phyloP scores from a whole-genome alignment of 345 rosid species.

The Brassica rapa region DNA sequence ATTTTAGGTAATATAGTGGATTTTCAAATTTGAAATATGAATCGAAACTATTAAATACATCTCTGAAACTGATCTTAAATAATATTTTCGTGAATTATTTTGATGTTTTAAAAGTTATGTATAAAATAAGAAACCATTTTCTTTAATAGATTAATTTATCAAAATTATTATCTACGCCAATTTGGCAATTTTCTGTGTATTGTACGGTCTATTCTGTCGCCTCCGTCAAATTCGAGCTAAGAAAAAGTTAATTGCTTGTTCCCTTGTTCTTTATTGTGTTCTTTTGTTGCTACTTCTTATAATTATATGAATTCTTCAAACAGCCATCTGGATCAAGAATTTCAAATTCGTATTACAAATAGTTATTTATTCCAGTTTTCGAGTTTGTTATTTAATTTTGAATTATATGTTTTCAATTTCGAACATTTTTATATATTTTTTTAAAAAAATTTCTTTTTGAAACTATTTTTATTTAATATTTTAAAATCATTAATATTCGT shows the following conservation, averaged over 20 bases:
- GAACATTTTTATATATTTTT: too few species aligned
- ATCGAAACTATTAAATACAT: background rate
- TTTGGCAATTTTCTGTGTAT: slow-evolving; percentile 5
- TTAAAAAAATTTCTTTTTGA: too few species aligned
- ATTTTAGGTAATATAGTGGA: background rate
- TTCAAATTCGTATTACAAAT: background rate
- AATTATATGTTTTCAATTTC: too few species aligned
- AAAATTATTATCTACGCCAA: background rate
- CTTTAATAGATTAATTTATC: background rate
- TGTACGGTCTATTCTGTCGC: slow-evolving; percentile 1
- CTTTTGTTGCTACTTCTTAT: background rate
- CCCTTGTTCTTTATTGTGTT: background rate
- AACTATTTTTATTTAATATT: too few species aligned
- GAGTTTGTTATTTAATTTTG: too few species aligned
- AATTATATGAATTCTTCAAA: background rate
- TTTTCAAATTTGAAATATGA: background rate
- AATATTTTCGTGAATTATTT: background rate
- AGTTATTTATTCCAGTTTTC: too few species aligned
- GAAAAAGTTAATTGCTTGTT: slow-evolving; percentile 21
- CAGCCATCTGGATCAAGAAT: slow-evolving; percentile 11
- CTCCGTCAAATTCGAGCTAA: slow-evolving; percentile 11
- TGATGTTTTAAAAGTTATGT: background rate
- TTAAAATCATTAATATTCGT: too few species aligned
- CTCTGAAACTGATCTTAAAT: background rate
- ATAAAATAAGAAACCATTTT: background rate